These are phyloP conservation scores for Spergularia marina DNA, from an alignment of 148 eudicot genomes.

Conservation along the genomic window DNA sequence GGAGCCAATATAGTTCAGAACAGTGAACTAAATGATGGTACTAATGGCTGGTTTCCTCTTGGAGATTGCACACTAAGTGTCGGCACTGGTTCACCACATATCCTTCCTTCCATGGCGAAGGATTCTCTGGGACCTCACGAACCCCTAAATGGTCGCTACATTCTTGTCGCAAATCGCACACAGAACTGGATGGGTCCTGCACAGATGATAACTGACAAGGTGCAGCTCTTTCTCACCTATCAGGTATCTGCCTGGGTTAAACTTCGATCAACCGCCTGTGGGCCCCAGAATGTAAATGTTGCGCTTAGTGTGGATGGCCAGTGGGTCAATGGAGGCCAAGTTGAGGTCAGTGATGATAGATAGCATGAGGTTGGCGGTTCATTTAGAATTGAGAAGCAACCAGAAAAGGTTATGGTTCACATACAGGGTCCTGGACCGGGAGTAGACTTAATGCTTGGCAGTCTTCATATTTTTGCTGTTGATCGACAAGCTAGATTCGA, in stretches of 20 bases:
- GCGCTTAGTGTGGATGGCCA: constrained; percentile 75
- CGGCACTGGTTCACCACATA: constrained; percentile 69
- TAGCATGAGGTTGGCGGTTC: constrained; percentile 96
- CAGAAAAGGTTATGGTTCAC: constrained; percentile 71
- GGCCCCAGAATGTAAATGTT: constrained; percentile 75
- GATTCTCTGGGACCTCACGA: constrained; percentile 60
- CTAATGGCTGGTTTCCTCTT: constrained; percentile 79
- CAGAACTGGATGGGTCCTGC: constrained; percentile 99
- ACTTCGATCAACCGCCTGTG: constrained; percentile 51
- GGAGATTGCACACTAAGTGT: constrained; percentile 75
- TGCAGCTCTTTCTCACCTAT: constrained; percentile 73
- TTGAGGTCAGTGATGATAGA: constrained; percentile 54
- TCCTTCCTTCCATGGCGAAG: constrained; percentile 81
- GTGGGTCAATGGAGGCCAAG: constrained; percentile 92
- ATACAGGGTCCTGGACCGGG: constrained; percentile 87
- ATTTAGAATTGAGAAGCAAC: constrained; percentile 79
- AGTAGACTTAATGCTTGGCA: constrained; percentile 75
- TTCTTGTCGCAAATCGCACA: constrained; percentile 73
- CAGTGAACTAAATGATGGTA: constrained; percentile 68
- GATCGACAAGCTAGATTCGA: constrained; percentile 72
- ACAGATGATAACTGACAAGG: constrained; percentile 79
- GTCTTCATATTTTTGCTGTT: constrained; percentile 84
- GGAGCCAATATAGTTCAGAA: constrained; percentile 79
- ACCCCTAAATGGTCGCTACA: constrained; percentile 70
- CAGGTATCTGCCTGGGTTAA: constrained; percentile 95